Evolutionary conservation across 2,329 filamentous ascomycete genomes (phyloP), one percentile per base, ranked within the genome.

Genomic region (Arthrobotrys megalospora): DNA sequence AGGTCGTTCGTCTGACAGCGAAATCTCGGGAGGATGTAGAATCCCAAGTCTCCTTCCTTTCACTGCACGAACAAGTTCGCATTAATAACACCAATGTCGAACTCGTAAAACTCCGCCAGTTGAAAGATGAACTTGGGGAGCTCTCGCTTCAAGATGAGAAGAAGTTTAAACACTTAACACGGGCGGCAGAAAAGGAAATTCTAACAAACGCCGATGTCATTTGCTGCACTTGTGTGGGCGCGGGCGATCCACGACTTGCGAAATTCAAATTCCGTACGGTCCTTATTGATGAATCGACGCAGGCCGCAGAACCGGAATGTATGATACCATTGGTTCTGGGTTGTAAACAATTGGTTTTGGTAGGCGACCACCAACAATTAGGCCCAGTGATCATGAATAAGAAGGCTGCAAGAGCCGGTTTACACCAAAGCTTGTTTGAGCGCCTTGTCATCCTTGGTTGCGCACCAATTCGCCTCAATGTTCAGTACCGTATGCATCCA

Each of bases 381-480:
- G 96, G 96, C 0, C 96, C 96, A 0, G 96, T 99, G 82, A 98
- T 99, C 83, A 99, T 99, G 95, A 99, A 99, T 88, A 99, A 99
- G 88, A 98, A 98, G 86, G 96, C 96, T 12, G 96, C 96, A 79
- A 98, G 98, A 85, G 96, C 96, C 69, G 96, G 96, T 79, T 88
- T 99, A 14, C 97, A 98, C 85, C 96, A 98, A 85, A 98, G 95
- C n/a, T 88, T 99, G 8, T 99, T 99, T 83, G 96, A 99, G 86
- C 93, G 96, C 82, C 88, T 99, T 63, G 94, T 98, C 82, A 93
- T 95, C 82, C 89, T 98, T n/a, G 92, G 92, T 52, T 92, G 94
- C 82, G 91, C 92, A 45, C 96, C 96, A 6, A 97, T 97, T 81
- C 92, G 95, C 66, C 89, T 99, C 68, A 97, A 97, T 82, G 94